A percentile compares a stretch with the other conserved stretches of the same genome.
Evolutionary conservation across 495 filamentous ascomycete genomes (phyloP).

Genomic region (Hyaloscypha hepaticicola): DNA sequence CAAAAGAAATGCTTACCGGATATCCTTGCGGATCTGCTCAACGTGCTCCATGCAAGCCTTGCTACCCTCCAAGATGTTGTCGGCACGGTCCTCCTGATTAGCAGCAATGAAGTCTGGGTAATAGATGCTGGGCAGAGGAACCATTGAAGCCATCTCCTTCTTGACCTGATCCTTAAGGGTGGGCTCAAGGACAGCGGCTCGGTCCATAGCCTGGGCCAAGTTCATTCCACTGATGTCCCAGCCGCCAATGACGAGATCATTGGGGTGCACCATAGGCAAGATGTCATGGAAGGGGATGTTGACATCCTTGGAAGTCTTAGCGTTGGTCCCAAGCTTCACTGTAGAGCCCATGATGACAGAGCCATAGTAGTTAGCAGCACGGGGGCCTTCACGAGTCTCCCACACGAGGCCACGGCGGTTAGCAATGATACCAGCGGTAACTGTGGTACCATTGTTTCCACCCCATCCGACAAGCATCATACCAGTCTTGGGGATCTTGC

Average conservation of each 20-base stretch:
- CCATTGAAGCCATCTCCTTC: conserved; percentile 90
- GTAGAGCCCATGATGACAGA: conserved; percentile 96
- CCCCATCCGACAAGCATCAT: conserved; percentile 98
- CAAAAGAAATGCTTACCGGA: conserved; percentile 60
- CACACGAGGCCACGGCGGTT: conserved; percentile 84
- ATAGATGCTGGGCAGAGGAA: conserved; percentile 92
- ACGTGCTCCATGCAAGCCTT: conserved; percentile 86
- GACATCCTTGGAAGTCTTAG: conserved; percentile 82
- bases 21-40: conserved; percentile 91
- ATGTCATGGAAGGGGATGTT: conserved; percentile 95
- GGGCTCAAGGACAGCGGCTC: conserved; percentile 91
- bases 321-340: conserved; percentile 89
- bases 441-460: conserved; percentile 97
- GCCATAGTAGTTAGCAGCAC: conserved; percentile 92
- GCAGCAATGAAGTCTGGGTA: conserved; percentile 99
- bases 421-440: conserved; percentile 95
- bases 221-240: conserved; percentile 96
- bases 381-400: conserved; percentile 89
- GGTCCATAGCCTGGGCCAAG: conserved; percentile 90
- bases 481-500: conserved; percentile 88
- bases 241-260: conserved; percentile 91
- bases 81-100: conserved; percentile 96
- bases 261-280: conserved; percentile 96
- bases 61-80: conserved; percentile 81
- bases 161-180: conserved; percentile 82